Evolutionary conservation across 1,284 basidiomycete genomes (phyloP), one percentile per base, ranked within the genome.

Genomic region (Pulveroboletus ridleyi): DNA sequence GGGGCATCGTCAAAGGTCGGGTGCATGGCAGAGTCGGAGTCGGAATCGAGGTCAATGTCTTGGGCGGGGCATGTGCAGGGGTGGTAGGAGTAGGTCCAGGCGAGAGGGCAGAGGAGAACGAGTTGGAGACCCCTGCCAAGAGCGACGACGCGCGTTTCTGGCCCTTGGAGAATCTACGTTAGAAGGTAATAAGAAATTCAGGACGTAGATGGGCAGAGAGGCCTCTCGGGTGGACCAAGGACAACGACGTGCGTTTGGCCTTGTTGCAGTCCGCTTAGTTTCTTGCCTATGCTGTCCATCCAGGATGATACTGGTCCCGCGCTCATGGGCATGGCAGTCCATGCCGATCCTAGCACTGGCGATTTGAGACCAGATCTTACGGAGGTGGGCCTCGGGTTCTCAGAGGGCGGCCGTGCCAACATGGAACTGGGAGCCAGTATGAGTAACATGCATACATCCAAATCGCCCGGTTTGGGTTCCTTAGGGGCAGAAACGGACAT

Each of bases 131-230:
- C 70, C 91, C 90, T 1, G 86, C 84, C 60, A 92, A 72, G 47
- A 91, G 80, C 2, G 84, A 69, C 1, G 90, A 89, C 0, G 89
- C 90, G 35, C 89, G 86, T 75, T 89, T 90, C 66, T 86, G 86
- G 70, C 79, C 81, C 70, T 86, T 88, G 22, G 84, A 78, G 70
- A 90, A 83, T 41, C 89, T 90, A 66, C 35, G 66, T 47, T 18
- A 20, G 29, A 49, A 59, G 13, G 25, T 41, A 7, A 50, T 39
- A 2, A 39, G 39, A 39, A 39, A 39, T 3, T 10, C 15, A 15
- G 17, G 10, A 42, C 15, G 22, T 25, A 5, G n/a, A 39, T 14
- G 5, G 33, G 23, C 23, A 49, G 42, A 66, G 49, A 44, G 39
- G 9, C 6, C 22, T 11, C 49, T n/a, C 10, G 4, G 29, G 15